phyloP scores from a whole-genome alignment of 352 stramenopile species.

The Globisporangium ultimum region DNA sequence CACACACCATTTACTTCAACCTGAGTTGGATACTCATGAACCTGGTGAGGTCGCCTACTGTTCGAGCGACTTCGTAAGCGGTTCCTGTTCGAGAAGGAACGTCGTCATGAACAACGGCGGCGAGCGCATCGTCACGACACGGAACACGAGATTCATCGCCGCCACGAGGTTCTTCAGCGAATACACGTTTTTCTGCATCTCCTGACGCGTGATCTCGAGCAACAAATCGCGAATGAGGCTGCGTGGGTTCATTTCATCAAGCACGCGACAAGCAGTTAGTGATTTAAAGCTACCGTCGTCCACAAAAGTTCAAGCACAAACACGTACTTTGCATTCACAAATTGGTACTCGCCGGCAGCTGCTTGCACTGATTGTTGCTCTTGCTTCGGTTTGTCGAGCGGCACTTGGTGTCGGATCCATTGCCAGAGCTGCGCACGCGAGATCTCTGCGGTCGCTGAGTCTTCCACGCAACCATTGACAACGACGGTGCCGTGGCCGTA shows the following conservation, averaged over 20 bases:
- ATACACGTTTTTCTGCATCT: slow-evolving; percentile 18
- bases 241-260: neutral
- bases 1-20: too few species aligned
- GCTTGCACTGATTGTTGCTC: neutral
- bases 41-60: neutral
- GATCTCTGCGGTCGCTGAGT: slow-evolving; percentile 94
- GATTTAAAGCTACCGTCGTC: neutral
- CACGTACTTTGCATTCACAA: slow-evolving; percentile 39
- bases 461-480: slow-evolving; percentile 91
- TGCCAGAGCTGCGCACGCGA: slow-evolving; percentile 92
- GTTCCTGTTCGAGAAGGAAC: slow-evolving; percentile 62
- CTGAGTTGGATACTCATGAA: too few species aligned
- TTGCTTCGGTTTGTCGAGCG: slow-evolving; percentile 22
- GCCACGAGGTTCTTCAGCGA: slow-evolving; percentile 35
- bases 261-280: too few species aligned
- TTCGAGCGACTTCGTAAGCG: slow-evolving; percentile 39
- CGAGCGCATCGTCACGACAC: slow-evolving; percentile 51
- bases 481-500: slow-evolving; percentile 87
- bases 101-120: slow-evolving; percentile 65
- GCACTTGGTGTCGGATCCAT: slow-evolving; percentile 61
- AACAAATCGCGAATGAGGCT: slow-evolving; percentile 56
- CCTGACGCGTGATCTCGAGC: slow-evolving; percentile 26
- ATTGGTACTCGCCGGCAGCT: neutral
- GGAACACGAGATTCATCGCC: slow-evolving; percentile 52
- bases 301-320: neutral